These are phyloP conservation scores for Penicillium verrucosum DNA, from an alignment of 2,329 filamentous ascomycete species.

Conservation along the genomic window DNA sequence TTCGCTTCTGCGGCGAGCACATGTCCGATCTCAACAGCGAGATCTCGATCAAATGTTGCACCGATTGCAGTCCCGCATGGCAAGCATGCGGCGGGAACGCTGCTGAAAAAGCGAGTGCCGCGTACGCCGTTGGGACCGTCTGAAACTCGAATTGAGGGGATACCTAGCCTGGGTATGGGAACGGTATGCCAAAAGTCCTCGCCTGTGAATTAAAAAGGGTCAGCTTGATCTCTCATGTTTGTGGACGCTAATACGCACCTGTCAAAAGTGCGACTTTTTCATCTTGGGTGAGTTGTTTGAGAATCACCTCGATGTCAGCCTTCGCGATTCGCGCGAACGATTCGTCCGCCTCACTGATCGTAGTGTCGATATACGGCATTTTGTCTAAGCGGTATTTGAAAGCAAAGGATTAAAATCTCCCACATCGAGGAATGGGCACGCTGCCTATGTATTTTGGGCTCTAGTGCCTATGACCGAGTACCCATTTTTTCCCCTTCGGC, in stretches of 20 bases:
- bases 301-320: background rate
- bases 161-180: background rate
- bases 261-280: background rate
- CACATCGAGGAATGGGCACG: background rate
- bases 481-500: background rate
- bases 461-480: background rate
- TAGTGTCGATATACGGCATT: background rate
- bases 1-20: background rate
- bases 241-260: background rate
- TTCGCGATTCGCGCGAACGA: background rate
- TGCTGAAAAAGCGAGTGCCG: background rate
- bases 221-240: background rate
- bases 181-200: background rate
- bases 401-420: background rate
- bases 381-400: background rate
- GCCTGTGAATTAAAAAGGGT: background rate
- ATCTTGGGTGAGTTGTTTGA: background rate
- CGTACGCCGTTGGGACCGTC: background rate
- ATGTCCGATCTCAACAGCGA: background rate
- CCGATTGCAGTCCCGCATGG: background rate
- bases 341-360: background rate
- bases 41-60: background rate
- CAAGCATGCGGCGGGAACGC: background rate
- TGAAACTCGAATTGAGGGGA: background rate
- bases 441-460: background rate